phyloP scores from a whole-genome alignment of 768 basidiomycete genomes.

The Cubamyces sp. region DNA sequence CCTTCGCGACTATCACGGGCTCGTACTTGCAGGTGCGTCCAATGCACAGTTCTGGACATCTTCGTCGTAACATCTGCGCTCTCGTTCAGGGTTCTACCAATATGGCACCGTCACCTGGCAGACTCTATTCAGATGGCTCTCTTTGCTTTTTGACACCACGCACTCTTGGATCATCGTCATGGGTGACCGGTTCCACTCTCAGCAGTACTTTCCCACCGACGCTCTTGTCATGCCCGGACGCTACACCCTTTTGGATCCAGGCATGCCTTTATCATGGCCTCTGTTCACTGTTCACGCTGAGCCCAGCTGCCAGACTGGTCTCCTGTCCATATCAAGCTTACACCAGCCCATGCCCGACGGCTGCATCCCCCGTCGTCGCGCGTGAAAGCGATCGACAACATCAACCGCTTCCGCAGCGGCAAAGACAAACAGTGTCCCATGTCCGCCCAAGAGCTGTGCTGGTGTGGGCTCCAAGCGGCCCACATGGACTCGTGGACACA shows the following conservation, averaged over 20 bases:
- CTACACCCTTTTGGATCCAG: conserved; percentile 14
- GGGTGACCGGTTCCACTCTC: conserved; percentile 12
- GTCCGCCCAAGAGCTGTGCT: neutral
- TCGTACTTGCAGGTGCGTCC: conserved; percentile 10
- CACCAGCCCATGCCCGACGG: conserved; percentile 7
- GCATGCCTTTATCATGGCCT: neutral
- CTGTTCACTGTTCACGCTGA: neutral
- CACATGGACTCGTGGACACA: conserved; percentile 2
- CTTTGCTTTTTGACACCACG: conserved; percentile 1
- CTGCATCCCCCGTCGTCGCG: neutral
- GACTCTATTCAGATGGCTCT: conserved; percentile 16
- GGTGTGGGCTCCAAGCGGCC: conserved; percentile 5
- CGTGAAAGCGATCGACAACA: neutral
- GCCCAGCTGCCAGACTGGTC: neutral
- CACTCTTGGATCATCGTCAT: conserved; percentile 11
- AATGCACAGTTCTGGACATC: neutral
- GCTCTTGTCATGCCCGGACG: conserved; percentile 15
- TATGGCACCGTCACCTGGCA: conserved; percentile 16
- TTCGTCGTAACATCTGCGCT: neutral
- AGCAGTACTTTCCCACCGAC: conserved; percentile 9
- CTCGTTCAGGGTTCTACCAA: conserved; percentile 11
- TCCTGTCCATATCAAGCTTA: conserved; percentile 11
- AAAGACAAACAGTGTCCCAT: conserved; percentile 3
- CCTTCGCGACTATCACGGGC: conserved; percentile 14
- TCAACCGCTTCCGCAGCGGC: neutral